Percentiles rank a stretch among this genome's conserved stretches.
These are phyloP conservation scores for Ulota crispa DNA, from an alignment of 225 moss, liverwort and hornwort species.

Conservation along the genomic window DNA sequence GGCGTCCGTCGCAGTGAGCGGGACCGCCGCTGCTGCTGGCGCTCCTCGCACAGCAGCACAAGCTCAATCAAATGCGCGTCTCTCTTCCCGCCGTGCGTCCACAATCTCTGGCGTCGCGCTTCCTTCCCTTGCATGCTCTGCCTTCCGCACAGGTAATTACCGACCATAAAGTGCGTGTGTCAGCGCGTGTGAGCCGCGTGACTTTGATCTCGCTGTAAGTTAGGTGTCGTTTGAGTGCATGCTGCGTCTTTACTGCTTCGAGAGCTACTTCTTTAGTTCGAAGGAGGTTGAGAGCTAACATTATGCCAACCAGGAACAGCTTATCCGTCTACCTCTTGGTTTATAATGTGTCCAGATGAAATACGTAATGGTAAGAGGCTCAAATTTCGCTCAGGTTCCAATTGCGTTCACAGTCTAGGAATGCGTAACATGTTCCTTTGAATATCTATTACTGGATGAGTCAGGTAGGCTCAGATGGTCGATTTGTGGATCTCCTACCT, in stretches of 20 bases:
- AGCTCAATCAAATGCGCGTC: constrained; percentile 25
- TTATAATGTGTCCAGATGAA: not conserved
- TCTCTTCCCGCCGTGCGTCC: constrained; percentile 31
- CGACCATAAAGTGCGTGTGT: not conserved
- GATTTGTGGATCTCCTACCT: no score
- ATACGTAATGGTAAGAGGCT: no score
- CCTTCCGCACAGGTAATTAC: constrained; percentile 46
- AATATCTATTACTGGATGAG: no score
- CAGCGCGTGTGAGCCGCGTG: not conserved
- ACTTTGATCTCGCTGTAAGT: not conserved
- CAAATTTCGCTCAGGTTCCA: no score
- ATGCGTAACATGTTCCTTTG: no score
- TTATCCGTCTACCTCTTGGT: not conserved
- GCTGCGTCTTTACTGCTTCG: not conserved
- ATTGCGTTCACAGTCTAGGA: no score
- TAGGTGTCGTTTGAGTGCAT: not conserved
- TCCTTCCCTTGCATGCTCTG: constrained; percentile 26
- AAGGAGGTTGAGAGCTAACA: not conserved
- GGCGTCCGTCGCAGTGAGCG: constrained; percentile 24
- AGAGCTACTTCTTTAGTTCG: not conserved
- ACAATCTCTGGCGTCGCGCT: constrained; percentile 31
- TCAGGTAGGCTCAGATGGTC: no score
- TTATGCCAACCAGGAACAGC: not conserved
- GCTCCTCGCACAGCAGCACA: constrained; percentile 16
- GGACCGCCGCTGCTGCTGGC: constrained; percentile 18